Percentiles rank a stretch among this genome's conserved stretches.
These are phyloP conservation scores for Backusella luteola DNA, from an alignment of 192 early-diverging fungal species.

Conservation along the genomic window DNA sequence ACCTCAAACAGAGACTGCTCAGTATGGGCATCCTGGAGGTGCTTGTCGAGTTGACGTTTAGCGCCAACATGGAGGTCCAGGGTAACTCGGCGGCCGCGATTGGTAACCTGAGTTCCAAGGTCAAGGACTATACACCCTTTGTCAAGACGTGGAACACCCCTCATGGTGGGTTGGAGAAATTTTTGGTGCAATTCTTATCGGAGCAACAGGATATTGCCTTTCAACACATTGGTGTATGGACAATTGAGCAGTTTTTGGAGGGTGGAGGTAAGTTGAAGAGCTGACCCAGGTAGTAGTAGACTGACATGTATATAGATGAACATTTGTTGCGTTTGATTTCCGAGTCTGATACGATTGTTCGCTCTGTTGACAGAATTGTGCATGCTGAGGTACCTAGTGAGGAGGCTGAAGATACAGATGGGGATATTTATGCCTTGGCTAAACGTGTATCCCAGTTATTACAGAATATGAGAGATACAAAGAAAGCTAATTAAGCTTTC, in stretches of 20 bases:
- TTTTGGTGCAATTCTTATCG: slow-evolving; percentile 65
- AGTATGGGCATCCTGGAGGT: slow-evolving; percentile 62
- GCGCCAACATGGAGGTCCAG: slow-evolving; percentile 63
- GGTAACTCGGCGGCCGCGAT: slow-evolving; percentile 79
- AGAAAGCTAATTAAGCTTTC: no score
- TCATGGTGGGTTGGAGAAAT: slow-evolving; percentile 65
- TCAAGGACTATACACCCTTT: slow-evolving; percentile 64
- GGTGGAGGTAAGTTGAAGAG: slow-evolving; percentile 36
- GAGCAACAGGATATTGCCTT: slow-evolving; percentile 65
- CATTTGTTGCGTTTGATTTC: slow-evolving; percentile 12
- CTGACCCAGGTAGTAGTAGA: neutral
- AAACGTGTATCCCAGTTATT: slow-evolving; percentile 19
- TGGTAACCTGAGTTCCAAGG: slow-evolving; percentile 65
- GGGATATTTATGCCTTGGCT: slow-evolving; percentile 32
- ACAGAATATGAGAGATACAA: neutral
- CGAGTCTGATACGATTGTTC: slow-evolving; percentile 10
- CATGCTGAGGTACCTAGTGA: neutral
- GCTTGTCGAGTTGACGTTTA: slow-evolving; percentile 62
- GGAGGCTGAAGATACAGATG: slow-evolving; percentile 34
- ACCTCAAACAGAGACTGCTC: slow-evolving; percentile 65
- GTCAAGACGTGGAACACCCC: slow-evolving; percentile 66
- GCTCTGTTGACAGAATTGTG: slow-evolving; percentile 12
- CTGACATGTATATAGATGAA: neutral
- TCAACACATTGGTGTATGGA: slow-evolving; percentile 85
- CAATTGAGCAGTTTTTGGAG: slow-evolving; percentile 78